A percentile compares a stretch with the other conserved stretches of the same genome.
Evolutionary conservation across 2,329 filamentous ascomycete species (phyloP).

Genomic region (Phaeophleospora eucalypticola): DNA sequence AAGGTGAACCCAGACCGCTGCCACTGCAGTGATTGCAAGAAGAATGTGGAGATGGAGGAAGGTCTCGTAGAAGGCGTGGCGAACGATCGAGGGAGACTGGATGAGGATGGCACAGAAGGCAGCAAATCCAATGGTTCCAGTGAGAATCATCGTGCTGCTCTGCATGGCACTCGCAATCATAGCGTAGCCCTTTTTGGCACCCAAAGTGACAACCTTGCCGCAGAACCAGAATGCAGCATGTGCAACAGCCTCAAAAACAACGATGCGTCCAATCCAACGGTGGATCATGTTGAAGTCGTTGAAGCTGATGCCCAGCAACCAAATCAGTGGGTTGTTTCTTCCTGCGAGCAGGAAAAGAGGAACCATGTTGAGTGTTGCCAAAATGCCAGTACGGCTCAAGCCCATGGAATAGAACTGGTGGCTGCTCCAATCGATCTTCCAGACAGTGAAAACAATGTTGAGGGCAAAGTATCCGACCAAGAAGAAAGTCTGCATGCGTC

Average conservation of each 20-base stretch:
- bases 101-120: conserved; percentile 61
- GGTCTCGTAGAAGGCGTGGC: conserved; percentile 75
- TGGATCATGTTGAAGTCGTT: conserved; percentile 80
- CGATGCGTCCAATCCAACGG: conserved; percentile 74
- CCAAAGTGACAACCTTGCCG: conserved; percentile 38
- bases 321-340: conserved; percentile 74
- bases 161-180: conserved; percentile 40
- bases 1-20: conserved; percentile 65
- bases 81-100: conserved; percentile 65
- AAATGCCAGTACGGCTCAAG: conserved; percentile 65
- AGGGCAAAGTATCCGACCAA: conserved; percentile 47
- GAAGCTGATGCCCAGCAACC: conserved; percentile 68
- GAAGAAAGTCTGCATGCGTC: conserved; percentile 46
- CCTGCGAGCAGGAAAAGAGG: conserved; percentile 71
- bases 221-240: conserved; percentile 61
- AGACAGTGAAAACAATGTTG: conserved; percentile 44
- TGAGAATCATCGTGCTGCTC: conserved; percentile 50
- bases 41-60: conserved; percentile 71
- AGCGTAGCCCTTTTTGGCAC: conserved; percentile 48
- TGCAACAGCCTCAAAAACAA: conserved; percentile 63
- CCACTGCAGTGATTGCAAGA: conserved; percentile 56
- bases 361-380: conserved; percentile 73
- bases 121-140: conserved; percentile 58
- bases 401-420: conserved; percentile 66
- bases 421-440: conserved; percentile 56